A percentile compares a stretch with the other conserved stretches of the same genome.
phyloP scores from a whole-genome alignment of 2,329 filamentous ascomycete genomes.

The Verticillium albo-atrum region DNA sequence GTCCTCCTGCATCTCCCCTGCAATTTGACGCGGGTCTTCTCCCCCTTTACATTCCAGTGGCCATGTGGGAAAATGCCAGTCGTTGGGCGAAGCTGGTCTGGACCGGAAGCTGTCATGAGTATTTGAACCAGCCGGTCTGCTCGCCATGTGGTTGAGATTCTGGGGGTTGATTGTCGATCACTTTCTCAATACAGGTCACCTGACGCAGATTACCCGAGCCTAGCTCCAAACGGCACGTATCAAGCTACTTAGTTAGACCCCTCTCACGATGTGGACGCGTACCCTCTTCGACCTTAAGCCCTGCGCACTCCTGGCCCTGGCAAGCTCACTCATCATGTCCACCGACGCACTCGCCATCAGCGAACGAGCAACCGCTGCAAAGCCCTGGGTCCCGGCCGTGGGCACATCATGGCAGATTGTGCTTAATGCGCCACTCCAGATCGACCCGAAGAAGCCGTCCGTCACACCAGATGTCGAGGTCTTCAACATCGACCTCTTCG shows the following conservation, averaged over 20 bases:
- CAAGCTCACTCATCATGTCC: neutral
- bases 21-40: neutral
- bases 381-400: conserved; percentile 46
- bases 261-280: neutral
- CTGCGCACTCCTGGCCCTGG: neutral
- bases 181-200: neutral
- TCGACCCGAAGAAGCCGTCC: conserved; percentile 32
- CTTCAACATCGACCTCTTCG: conserved; percentile 48
- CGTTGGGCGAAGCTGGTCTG: neutral
- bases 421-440: conserved; percentile 36
- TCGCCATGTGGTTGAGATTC: neutral
- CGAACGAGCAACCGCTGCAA: neutral
- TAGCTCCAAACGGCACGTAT: neutral
- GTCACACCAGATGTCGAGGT: conserved; percentile 44
- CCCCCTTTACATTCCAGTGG: neutral
- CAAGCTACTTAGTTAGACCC: neutral
- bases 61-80: neutral
- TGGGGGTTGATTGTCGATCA: neutral
- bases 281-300: neutral
- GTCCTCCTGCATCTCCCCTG: neutral
- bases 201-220: neutral
- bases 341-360: neutral
- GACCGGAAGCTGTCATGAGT: neutral
- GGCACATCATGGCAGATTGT: conserved; percentile 59
- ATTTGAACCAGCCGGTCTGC: neutral